Conservation (phyloP, 164 flowering plant genomes). For the Akebia trifoliata region DNA sequence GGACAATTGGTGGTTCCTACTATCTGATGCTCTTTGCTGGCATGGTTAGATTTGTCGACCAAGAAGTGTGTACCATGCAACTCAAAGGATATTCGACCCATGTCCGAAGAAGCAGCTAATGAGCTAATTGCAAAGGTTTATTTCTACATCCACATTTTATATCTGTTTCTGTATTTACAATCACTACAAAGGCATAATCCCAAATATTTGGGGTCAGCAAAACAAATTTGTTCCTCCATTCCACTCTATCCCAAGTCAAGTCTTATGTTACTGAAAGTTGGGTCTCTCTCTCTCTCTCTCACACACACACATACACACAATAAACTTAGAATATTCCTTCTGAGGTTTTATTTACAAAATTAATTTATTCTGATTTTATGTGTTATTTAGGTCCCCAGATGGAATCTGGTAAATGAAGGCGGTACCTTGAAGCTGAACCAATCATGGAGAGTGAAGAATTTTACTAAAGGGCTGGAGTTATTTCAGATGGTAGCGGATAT, state of each 20-base stretch:
- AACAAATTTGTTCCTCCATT: too few species aligned
- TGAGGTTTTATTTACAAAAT: too few species aligned
- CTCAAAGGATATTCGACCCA: conserved; percentile 63
- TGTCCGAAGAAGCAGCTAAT: conserved; percentile 72
- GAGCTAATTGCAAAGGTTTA: conserved; percentile 51
- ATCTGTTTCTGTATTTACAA: too few species aligned
- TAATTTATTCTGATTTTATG: too few species aligned
- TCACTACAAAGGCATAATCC: too few species aligned
- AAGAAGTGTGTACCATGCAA: conserved; percentile 94
- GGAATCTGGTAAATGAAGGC: conserved; percentile 69
- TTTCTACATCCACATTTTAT: too few species aligned
- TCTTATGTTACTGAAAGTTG: too few species aligned
- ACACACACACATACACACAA: too few species aligned
- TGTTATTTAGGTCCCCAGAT: conserved; percentile 68
- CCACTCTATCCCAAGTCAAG: too few species aligned
- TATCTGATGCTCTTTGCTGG: conserved; percentile 11
- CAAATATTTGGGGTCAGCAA: too few species aligned
- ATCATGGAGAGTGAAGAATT: conserved; percentile 85
- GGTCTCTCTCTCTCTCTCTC: too few species aligned
- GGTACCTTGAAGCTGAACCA: conserved; percentile 55
- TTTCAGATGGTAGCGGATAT: conserved; percentile 73
- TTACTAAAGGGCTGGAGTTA: conserved; percentile 78
- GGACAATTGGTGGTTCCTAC: neutral
- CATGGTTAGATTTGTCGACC: conserved; percentile 46
- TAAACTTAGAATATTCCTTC: too few species aligned